phyloP scores from a whole-genome alignment of 2,329 filamentous ascomycete genomes.

The Claviceps sp. region DNA sequence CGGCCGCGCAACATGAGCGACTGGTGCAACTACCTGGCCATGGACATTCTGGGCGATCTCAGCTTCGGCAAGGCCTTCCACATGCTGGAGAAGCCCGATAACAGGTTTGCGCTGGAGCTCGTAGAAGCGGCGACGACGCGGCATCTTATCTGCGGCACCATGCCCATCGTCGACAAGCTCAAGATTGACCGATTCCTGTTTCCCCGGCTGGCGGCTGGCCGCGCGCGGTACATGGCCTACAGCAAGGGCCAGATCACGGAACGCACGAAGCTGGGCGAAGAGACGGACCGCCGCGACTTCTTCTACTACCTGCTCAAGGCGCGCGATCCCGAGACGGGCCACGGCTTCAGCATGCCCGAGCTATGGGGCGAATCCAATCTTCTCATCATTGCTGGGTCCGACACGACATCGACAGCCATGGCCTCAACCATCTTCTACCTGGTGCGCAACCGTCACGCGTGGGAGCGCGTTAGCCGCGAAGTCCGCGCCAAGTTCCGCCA shows the following conservation, averaged over 20 bases:
- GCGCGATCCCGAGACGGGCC: conserved; percentile 56
- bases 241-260: conserved; percentile 53
- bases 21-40: conserved; percentile 48
- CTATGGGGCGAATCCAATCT: conserved; percentile 60
- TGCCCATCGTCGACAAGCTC: conserved; percentile 54
- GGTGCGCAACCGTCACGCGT: conserved; percentile 33
- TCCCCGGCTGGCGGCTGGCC: conserved; percentile 49
- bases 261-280: conserved; percentile 51
- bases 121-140: conserved; percentile 55
- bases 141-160: conserved; percentile 58
- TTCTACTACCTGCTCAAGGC: conserved; percentile 64
- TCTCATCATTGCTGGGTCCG: conserved; percentile 57
- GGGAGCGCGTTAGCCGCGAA: conserved; percentile 35
- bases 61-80: conserved; percentile 50
- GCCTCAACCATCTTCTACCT: conserved; percentile 51
- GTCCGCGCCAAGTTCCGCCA: conserved; percentile 36
- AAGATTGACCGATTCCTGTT: conserved; percentile 56
- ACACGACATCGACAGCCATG: conserved; percentile 59
- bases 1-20: conserved; percentile 47
- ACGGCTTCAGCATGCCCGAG: conserved; percentile 50
- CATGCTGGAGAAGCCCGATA: conserved; percentile 45
- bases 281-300: conserved; percentile 57
- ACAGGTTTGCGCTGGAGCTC: conserved; percentile 52
- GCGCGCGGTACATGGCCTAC: conserved; percentile 59
- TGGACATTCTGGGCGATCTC: conserved; percentile 48